Evolutionary conservation across 305 asterid genomes (phyloP).

Genomic region (Rubia peregrina): DNA sequence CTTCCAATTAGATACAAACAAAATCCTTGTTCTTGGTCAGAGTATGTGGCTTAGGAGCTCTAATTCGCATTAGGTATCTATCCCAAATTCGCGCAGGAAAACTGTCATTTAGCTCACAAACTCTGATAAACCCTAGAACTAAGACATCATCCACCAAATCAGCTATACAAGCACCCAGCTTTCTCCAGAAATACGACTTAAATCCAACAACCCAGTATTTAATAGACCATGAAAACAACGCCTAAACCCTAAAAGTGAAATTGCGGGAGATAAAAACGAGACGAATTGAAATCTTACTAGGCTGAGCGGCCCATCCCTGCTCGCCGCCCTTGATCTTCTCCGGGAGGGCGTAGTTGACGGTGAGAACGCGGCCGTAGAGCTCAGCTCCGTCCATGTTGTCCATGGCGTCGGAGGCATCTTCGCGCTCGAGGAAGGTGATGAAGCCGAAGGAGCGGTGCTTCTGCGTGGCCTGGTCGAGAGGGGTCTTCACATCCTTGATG

Average conservation of each 20-base stretch:
- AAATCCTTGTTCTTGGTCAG: background rate
- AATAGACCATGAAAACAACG: background rate
- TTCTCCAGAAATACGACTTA: background rate
- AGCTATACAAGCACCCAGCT: background rate
- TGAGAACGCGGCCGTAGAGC: slow-evolving; percentile 88
- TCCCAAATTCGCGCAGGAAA: background rate
- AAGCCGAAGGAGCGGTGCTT: slow-evolving; percentile 96
- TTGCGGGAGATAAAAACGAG: background rate
- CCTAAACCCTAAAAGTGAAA: background rate
- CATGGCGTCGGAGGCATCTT: slow-evolving; percentile 94
- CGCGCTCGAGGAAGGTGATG: slow-evolving; percentile 87
- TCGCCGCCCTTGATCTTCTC: slow-evolving; percentile 94
- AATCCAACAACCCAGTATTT: background rate
- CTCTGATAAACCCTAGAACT: slow-evolving; percentile 7
- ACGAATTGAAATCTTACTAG: slow-evolving; percentile 44
- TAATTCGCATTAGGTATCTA: background rate
- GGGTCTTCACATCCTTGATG: slow-evolving; percentile 94
- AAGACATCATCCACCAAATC: background rate
- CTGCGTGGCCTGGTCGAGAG: slow-evolving; percentile 89
- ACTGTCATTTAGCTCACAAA: background rate
- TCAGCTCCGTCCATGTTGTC: slow-evolving; percentile 98
- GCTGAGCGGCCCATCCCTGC: slow-evolving; percentile 96
- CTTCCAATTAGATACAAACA: background rate
- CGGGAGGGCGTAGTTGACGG: slow-evolving; percentile 90
- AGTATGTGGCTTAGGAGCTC: background rate